Evolutionary conservation across 257 asterid genomes (phyloP), one percentile per base, ranked within the genome.

Genomic region (Petunia axillaris): DNA sequence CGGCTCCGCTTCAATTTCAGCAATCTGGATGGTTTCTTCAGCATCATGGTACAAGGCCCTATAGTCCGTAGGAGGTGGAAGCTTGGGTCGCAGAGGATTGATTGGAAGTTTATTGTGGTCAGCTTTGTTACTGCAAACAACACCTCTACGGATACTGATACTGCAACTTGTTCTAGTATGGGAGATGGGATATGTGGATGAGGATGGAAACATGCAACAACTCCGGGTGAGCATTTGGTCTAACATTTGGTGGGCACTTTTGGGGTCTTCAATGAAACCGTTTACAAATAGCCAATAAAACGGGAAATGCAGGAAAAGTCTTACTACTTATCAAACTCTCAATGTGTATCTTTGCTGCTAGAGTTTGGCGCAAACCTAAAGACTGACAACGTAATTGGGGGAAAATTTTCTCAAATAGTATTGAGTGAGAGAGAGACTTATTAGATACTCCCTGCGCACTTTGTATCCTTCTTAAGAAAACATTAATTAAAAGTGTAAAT

Each of bases 1-100:
- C 10, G 60, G 66, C 25, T 55, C 41, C 1, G 53, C 39, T 14
- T 68, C 80, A 10, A 66, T 73, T 37, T 37, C 79, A n/a, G 13
- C 39, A 39, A 25, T 11, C 64, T 7, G 36, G 5, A 36, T 58
- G 4, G 64, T 5, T 36, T 44, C 35, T 25, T 75, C 44, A 16
- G 38, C 79, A 10, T 78, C 59, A 64, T 64, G 76, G 46, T 35
- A 50, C 7, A 65, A 50, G 76, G 52, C 57, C 62, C 64, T 43
- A 10, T 50, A 52, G 63, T 65, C 55, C 60, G 52, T 11, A 0
- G 92, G 93, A 1, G 93, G 93, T 14, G 91, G 93, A 55, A 81
- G 50, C 89, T 89, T 89, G 10, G 89, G 88, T 71, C 89, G 88
- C 9, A 95, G 90, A 14, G 91, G 95, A 65, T 88, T 81, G 4